Conservation (phyloP, 2,329 filamentous ascomycete genomes). For the Dryadomyces quercus-mongolicae region DNA sequence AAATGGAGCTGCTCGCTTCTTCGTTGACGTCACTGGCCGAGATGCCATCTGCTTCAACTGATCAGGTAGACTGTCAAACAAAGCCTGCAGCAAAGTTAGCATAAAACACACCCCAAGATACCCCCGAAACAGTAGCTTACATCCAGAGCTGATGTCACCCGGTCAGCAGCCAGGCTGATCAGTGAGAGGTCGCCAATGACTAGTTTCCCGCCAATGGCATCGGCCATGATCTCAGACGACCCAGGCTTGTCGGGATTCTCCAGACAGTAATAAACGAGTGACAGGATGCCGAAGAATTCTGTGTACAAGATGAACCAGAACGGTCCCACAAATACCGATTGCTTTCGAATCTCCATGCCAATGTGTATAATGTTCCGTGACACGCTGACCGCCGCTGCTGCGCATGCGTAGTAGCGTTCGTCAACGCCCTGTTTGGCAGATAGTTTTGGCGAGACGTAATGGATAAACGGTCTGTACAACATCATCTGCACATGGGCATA, state of each 20-base stretch:
- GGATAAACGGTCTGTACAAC: constrained; percentile 70
- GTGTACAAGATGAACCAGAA: constrained; percentile 85
- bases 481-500: constrained; percentile 77
- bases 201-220: constrained; percentile 74
- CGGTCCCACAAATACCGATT: constrained; percentile 49
- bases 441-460: constrained; percentile 61
- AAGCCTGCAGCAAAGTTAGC: constrained; percentile 34
- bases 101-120: neutral
- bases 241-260: constrained; percentile 68
- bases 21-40: constrained; percentile 27
- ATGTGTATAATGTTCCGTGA: constrained; percentile 23
- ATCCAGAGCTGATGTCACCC: constrained; percentile 65
- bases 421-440: constrained; percentile 49
- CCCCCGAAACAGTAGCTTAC: constrained; percentile 33
- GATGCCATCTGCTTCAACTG: constrained; percentile 43
- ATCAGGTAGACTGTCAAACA: constrained; percentile 77
- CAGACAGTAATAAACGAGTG: constrained; percentile 66
- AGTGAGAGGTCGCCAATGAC: constrained; percentile 69
- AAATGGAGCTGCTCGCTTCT: constrained; percentile 44
- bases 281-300: constrained; percentile 70
- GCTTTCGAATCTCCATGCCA: constrained; percentile 9
- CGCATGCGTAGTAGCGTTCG: constrained; percentile 66
- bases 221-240: constrained; percentile 68
- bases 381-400: constrained; percentile 48
- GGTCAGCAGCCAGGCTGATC: constrained; percentile 78